Percentiles rank a stretch among this genome's conserved stretches.
These are phyloP conservation scores for Xylaria digitata DNA, from an alignment of 2,329 filamentous ascomycete genomes.

Conservation along the genomic window DNA sequence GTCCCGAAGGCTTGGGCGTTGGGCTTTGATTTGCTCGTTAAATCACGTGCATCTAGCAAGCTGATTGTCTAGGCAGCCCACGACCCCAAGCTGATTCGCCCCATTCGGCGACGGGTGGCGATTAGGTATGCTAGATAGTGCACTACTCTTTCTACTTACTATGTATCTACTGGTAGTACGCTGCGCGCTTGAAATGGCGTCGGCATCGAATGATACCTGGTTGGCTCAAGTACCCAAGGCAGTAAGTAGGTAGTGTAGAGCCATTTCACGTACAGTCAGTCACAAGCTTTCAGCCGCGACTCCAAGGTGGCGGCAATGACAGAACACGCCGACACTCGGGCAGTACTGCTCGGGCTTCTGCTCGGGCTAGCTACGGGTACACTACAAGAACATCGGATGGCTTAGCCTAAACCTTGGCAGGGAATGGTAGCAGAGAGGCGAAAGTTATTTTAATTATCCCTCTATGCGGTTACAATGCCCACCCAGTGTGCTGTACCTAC, in stretches of 20 bases:
- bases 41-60: conserved; percentile 30
- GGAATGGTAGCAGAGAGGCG: not conserved
- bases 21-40: conserved; percentile 34
- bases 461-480: not conserved
- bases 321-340: not conserved
- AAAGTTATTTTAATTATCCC: not conserved
- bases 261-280: conserved; percentile 1
- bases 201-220: not conserved
- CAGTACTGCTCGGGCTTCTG: not conserved
- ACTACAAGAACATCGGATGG: too few relatives aligned
- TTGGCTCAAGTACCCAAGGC: too few relatives aligned
- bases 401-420: not conserved
- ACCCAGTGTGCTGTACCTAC: not conserved
- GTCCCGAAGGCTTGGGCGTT: conserved; percentile 40
- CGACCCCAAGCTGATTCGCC: conserved; percentile 16
- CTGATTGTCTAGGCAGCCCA: conserved; percentile 23
- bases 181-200: not conserved
- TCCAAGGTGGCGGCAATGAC: conserved; percentile 2
- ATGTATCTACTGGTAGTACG: too few relatives aligned
- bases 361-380: not conserved
- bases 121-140: too few relatives aligned
- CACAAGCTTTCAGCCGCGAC: conserved; percentile 24
- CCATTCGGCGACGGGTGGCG: conserved; percentile 25
- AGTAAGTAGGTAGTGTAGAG: conserved; percentile 1
- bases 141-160: too few relatives aligned